Evolutionary conservation across 805 yeast species (phyloP).

Genomic region (Yamadazyma ubonensis): DNA sequence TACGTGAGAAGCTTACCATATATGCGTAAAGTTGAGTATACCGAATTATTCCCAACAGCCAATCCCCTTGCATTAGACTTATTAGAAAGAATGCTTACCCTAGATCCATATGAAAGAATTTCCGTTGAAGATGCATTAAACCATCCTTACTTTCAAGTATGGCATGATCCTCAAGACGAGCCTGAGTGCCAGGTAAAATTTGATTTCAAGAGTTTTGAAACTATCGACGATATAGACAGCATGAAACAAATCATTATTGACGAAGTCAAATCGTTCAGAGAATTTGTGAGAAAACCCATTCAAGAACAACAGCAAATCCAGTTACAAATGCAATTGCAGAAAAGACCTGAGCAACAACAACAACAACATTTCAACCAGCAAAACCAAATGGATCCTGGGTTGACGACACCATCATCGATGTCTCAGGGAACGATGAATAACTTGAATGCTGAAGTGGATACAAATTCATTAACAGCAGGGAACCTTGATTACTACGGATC

Average conservation of each 20-base stretch:
- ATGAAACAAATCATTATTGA: conserved; percentile 77
- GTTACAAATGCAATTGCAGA: conserved; percentile 31
- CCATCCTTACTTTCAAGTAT: conserved; percentile 86
- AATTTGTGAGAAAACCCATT: conserved; percentile 75
- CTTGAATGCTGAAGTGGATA: conserved; percentile 19
- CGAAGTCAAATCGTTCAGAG: conserved; percentile 77
- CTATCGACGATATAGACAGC: conserved; percentile 69
- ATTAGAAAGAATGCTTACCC: conserved; percentile 76
- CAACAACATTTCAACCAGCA: conserved; percentile 16
- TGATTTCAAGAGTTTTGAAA: conserved; percentile 81
- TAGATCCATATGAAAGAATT: conserved; percentile 85
- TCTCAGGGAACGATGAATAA: conserved; percentile 16
- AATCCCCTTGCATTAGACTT: conserved; percentile 85
- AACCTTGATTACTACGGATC: conserved; percentile 30
- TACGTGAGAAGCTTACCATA: conserved; percentile 84
- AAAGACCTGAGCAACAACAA: conserved; percentile 24
- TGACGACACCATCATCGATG: conserved; percentile 15
- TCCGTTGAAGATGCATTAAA: conserved; percentile 87
- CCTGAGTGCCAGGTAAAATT: conserved; percentile 77
- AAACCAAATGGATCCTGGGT: conserved; percentile 12
- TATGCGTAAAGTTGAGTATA: conserved; percentile 76
- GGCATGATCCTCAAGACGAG: conserved; percentile 96
- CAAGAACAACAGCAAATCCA: conserved; percentile 49
- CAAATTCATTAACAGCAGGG: conserved; percentile 12
- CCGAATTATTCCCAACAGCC: conserved; percentile 74